Percentiles rank a stretch among this genome's conserved stretches.
These are phyloP conservation scores for Talaromyces funiculosus DNA, from an alignment of 2,329 filamentous ascomycete species.

Conservation along the genomic window DNA sequence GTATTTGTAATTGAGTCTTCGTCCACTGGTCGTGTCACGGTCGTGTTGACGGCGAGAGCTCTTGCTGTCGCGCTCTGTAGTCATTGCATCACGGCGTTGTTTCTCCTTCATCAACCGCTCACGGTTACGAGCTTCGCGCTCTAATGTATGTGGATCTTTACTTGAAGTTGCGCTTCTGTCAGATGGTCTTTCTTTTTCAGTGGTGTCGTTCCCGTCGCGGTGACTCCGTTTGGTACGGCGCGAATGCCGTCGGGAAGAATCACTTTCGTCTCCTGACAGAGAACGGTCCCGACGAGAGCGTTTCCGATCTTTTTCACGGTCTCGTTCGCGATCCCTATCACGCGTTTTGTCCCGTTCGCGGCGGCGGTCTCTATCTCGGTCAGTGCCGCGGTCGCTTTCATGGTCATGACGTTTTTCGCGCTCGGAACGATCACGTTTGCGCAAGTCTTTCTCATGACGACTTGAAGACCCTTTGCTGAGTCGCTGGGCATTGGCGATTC, in stretches of 20 bases:
- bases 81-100: conserved; percentile 56
- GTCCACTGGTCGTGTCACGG: conserved; percentile 27
- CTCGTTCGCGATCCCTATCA: conserved; percentile 30
- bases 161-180: conserved; percentile 23
- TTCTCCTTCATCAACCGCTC: conserved; percentile 62
- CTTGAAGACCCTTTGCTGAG: conserved; percentile 21
- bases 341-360: conserved; percentile 30
- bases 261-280: conserved; percentile 27
- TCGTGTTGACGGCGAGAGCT: conserved; percentile 25
- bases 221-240: conserved; percentile 33
- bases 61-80: conserved; percentile 26
- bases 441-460: conserved; percentile 25
- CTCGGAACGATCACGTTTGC: conserved; percentile 22
- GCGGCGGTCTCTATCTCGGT: conserved; percentile 39
- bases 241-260: conserved; percentile 30
- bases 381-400: conserved; percentile 21
- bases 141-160: conserved; percentile 67
- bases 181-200: conserved; percentile 20
- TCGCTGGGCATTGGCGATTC: conserved; percentile 23
- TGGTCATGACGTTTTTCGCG: conserved; percentile 20
- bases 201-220: conserved; percentile 1
- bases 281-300: conserved; percentile 39
- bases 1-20: conserved; percentile 45
- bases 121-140: conserved; percentile 61
- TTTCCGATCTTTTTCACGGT: conserved; percentile 29